phyloP scores from a whole-genome alignment of 2,329 filamentous ascomycete species.

The Colletotrichum camelliae region DNA sequence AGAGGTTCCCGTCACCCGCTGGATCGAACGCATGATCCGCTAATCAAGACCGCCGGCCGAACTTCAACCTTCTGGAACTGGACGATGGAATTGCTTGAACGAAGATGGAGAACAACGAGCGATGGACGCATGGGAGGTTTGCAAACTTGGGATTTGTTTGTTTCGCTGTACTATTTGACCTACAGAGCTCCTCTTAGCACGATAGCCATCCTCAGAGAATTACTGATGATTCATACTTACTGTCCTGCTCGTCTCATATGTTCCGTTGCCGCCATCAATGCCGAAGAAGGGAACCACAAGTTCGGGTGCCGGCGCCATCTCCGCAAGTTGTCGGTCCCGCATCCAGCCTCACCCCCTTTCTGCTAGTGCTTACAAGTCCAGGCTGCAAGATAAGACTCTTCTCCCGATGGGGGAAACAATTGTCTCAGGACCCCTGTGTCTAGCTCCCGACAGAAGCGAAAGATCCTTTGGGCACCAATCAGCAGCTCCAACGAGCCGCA shows the following conservation, averaged over 20 bases:
- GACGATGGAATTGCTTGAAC: neutral
- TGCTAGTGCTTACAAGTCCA: neutral
- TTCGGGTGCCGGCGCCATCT: neutral
- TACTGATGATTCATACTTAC: slow-evolving; percentile 10
- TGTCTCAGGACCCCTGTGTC: neutral
- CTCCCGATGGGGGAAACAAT: neutral
- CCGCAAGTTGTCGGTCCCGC: neutral
- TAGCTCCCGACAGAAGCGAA: neutral
- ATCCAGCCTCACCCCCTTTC: neutral
- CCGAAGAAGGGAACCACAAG: neutral
- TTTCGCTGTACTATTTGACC: slow-evolving; percentile 15
- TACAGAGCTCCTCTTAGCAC: slow-evolving; percentile 12
- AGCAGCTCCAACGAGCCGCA: neutral
- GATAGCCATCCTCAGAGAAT: slow-evolving; percentile 14
- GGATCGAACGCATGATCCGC: neutral
- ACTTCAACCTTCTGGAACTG: neutral
- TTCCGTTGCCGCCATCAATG: neutral
- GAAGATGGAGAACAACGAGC: neutral
- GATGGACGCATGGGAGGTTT: neutral
- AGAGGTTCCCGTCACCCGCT: neutral
- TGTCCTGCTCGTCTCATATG: neutral
- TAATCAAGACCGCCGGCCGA: neutral
- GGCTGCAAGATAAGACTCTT: neutral
- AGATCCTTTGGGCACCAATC: neutral
- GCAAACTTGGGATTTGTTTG: neutral